phyloP scores from a whole-genome alignment of 306 rosid genomes.

The Cucumis cinereus region DNA sequence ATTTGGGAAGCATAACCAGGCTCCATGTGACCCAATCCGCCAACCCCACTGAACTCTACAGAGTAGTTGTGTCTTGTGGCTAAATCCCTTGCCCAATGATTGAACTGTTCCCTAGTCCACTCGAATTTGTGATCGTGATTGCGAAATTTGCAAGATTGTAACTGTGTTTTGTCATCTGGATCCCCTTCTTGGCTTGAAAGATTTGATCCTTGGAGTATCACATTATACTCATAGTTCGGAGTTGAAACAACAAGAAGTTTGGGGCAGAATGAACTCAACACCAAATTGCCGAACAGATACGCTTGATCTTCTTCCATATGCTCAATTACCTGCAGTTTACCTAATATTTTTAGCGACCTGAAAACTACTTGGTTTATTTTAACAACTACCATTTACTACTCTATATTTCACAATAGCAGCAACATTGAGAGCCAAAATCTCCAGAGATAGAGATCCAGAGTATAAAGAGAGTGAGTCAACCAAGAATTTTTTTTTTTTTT shows the following conservation, averaged over 20 bases:
- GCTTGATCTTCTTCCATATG: conserved; percentile 98
- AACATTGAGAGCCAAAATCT: not conserved
- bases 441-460: not conserved
- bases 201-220: conserved; percentile 55
- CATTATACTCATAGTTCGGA: conserved; percentile 87
- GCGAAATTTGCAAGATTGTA: conserved; percentile 61
- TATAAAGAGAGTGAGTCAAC: not conserved
- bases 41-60: conserved; percentile 82
- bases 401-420: not conserved
- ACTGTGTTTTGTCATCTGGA: conserved; percentile 42
- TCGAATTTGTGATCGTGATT: conserved; percentile 94
- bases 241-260: conserved; percentile 84
- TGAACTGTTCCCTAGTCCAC: conserved; percentile 90
- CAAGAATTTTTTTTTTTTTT: not conserved
- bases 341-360: not conserved
- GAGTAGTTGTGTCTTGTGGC: conserved; percentile 60
- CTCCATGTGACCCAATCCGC: conserved; percentile 63
- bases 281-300: conserved; percentile 57
- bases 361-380: not conserved
- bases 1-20: conserved; percentile 98
- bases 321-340: conserved; percentile 62
- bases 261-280: conserved; percentile 51
- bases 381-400: not conserved
- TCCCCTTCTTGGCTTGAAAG: conserved; percentile 54
- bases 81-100: conserved; percentile 60